Conservation (phyloP, 805 yeast species). For the Yamadazyma endophytica region DNA sequence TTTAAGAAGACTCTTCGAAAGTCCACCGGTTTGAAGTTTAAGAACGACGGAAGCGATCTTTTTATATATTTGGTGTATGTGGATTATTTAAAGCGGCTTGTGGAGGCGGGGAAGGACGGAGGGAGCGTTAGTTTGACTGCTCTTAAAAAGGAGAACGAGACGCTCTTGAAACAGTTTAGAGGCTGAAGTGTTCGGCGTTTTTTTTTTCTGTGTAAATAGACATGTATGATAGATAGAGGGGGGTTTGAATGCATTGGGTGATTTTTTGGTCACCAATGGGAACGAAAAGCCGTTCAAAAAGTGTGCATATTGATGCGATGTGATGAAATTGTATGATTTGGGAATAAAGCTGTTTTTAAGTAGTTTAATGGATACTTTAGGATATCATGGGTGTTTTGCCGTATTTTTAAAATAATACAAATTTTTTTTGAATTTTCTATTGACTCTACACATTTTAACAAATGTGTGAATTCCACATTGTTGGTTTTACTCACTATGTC, state of each 20-base stretch:
- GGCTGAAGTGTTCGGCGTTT: conserved; percentile 6
- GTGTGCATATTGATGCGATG: no score
- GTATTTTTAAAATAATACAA: no score
- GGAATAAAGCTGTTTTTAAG: no score
- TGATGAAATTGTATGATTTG: no score
- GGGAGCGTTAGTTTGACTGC: conserved; percentile 3
- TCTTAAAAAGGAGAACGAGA: conserved; percentile 3
- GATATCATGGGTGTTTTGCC: no score
- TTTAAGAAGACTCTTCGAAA: conserved; percentile 9
- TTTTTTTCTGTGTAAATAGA: no score
- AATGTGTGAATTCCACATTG: no score
- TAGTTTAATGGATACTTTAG: no score
- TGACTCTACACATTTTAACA: no score
- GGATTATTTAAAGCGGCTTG: conserved; percentile 7
- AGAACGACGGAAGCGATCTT: conserved; percentile 10
- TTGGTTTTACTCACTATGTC: not conserved
- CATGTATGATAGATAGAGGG: no score
- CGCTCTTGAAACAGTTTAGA: conserved; percentile 9
- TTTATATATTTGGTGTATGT: conserved; percentile 11
- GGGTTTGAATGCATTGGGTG: not conserved
- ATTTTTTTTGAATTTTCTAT: no score
- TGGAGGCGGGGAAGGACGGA: conserved; percentile 4
- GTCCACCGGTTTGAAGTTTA: conserved; percentile 7
- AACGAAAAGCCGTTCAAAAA: no score
- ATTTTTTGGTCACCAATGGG: not conserved